A percentile compares a stretch with the other conserved stretches of the same genome.
Conservation (phyloP, 1,284 basidiomycete species). For the Ustilago esculenta region DNA sequence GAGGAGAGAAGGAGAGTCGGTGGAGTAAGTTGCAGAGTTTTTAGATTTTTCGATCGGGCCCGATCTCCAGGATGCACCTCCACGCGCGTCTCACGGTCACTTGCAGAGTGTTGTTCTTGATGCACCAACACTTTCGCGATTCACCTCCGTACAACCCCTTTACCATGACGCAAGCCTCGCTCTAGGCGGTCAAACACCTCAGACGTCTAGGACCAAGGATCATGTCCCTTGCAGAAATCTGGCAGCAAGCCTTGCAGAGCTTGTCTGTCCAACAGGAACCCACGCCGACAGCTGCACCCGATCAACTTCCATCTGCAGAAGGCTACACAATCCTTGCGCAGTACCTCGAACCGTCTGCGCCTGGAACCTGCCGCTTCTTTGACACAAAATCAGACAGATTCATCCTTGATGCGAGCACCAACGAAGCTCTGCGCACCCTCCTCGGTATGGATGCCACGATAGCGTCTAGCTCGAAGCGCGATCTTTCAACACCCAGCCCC, state of each 20-base stretch:
- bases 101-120: conserved; percentile 19
- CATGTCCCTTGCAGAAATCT: conserved; percentile 27
- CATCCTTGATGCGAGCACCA: background rate
- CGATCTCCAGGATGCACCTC: conserved; percentile 4
- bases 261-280: background rate
- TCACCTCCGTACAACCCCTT: background rate
- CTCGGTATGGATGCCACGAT: conserved; percentile 4
- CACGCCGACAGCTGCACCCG: background rate
- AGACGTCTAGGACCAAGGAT: too few species aligned
- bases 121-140: conserved; percentile 13
- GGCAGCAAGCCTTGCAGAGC: conserved; percentile 25
- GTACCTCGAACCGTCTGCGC: conserved; percentile 17
- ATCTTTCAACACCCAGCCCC: conserved; percentile 16
- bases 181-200: too few species aligned
- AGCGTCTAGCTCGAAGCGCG: conserved; percentile 24
- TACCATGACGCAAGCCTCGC: background rate
- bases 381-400: background rate
- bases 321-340: conserved; percentile 15
- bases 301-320: conserved; percentile 7
- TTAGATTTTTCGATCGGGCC: conserved; percentile 23
- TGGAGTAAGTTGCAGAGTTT: conserved; percentile 24
- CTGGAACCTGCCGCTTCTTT: conserved; percentile 15
- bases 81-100: conserved; percentile 17
- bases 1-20: background rate
- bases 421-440: conserved; percentile 1